Conservation (phyloP, 2,329 filamentous ascomycete genomes). For the Claviceps humidiphila region DNA sequence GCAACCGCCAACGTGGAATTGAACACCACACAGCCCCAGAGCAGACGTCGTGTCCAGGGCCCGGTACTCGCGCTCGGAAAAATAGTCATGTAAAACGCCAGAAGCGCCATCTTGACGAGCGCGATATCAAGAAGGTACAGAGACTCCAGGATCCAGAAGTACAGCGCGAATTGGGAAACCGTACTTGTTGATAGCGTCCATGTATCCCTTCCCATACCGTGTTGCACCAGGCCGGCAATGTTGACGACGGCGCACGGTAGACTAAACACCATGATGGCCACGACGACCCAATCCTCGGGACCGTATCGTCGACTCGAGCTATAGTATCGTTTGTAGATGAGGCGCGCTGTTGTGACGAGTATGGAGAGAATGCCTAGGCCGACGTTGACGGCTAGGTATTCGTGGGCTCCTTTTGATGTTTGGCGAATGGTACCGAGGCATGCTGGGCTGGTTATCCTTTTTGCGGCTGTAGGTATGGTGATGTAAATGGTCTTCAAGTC, state of each 20-base stretch:
- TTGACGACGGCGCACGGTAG: constrained; percentile 17
- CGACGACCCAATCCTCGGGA: constrained; percentile 19
- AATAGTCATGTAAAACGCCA: constrained; percentile 38
- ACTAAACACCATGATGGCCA: constrained; percentile 12
- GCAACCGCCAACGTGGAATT: constrained; percentile 21
- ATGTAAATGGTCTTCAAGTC: not conserved
- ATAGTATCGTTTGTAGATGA: constrained; percentile 16
- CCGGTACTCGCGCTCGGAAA: constrained; percentile 26
- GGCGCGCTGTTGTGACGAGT: constrained; percentile 22
- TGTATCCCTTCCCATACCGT: constrained; percentile 32
- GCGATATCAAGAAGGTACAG: constrained; percentile 30
- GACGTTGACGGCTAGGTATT: constrained; percentile 1
- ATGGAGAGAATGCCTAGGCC: constrained; percentile 15
- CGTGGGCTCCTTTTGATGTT: not conserved
- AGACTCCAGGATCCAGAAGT: constrained; percentile 25
- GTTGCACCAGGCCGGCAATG: constrained; percentile 13
- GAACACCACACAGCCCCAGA: constrained; percentile 25
- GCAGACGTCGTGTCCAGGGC: constrained; percentile 14
- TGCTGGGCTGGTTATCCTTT: constrained; percentile 1
- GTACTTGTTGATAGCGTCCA: constrained; percentile 27
- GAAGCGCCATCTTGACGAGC: constrained; percentile 34
- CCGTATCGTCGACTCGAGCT: constrained; percentile 15
- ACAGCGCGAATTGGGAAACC: constrained; percentile 27
- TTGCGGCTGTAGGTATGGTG: not conserved
- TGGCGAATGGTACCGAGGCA: not conserved